A percentile compares a stretch with the other conserved stretches of the same genome.
phyloP scores from a whole-genome alignment of 2,329 filamentous ascomycete genomes.

The Geosmithia morbida region DNA sequence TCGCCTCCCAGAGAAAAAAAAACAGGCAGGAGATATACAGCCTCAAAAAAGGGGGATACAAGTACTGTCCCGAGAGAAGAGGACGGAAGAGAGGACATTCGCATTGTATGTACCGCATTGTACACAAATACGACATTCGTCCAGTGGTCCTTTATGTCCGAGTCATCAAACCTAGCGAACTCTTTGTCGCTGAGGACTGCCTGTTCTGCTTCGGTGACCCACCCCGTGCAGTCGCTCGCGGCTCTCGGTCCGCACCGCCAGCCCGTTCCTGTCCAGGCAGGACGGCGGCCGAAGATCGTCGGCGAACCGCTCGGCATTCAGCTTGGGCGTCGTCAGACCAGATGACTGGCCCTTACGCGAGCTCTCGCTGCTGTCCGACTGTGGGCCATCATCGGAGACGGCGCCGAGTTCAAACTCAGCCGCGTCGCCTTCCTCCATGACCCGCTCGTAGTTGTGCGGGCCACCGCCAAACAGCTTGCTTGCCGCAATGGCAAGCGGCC shows the following conservation, averaged over 20 bases:
- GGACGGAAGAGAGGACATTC: too few relatives aligned
- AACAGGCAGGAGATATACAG: not conserved
- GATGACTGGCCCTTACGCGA: slow-evolving; percentile 45
- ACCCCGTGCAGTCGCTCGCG: slow-evolving; percentile 55
- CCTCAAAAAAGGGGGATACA: not conserved
- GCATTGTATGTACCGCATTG: not conserved
- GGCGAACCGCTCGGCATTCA: slow-evolving; percentile 32
- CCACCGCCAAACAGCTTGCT: slow-evolving; percentile 52
- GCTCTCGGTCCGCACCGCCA: slow-evolving; percentile 75
- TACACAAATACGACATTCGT: slow-evolving; percentile 15
- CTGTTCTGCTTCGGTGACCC: slow-evolving; percentile 40
- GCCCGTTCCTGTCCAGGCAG: slow-evolving; percentile 51
- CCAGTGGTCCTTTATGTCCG: slow-evolving; percentile 16
- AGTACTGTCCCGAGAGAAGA: not conserved
- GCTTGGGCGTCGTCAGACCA: slow-evolving; percentile 53
- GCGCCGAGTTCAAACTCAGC: slow-evolving; percentile 67
- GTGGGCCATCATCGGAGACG: slow-evolving; percentile 48
- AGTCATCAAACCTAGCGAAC: slow-evolving; percentile 26
- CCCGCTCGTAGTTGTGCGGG: slow-evolving; percentile 58
- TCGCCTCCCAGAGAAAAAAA: too few relatives aligned
- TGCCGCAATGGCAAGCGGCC: slow-evolving; percentile 27
- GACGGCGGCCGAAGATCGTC: slow-evolving; percentile 28
- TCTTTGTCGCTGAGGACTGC: slow-evolving; percentile 43
- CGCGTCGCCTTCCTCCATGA: slow-evolving; percentile 66
- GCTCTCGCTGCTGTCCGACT: slow-evolving; percentile 46